Base-by-base conservation (phyloP, 1,139 yeast genomes). In the Protomyces pachydermus region DNA sequence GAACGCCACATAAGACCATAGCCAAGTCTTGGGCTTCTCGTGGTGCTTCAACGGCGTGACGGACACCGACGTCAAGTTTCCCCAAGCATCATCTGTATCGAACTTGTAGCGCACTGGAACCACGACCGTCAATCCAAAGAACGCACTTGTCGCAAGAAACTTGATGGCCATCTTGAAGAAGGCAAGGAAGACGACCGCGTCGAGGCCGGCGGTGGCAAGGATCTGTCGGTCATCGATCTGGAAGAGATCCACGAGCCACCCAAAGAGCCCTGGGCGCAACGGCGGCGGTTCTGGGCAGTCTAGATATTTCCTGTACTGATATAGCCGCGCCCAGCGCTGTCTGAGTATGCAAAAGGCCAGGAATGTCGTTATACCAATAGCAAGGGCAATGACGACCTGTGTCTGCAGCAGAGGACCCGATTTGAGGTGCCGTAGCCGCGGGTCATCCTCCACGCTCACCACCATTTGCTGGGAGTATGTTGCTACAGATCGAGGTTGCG, bases 161-260 rank as follows among this genome's bases (percentile, higher is more conserved):
- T 82, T 82, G 65, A 88, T 86, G 48, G 91, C 83, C 85, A 88
- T 86, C 68, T 84, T 82, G 79, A 89, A 90, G 74, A 89, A 89
- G 16, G 88, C 86, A 35, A 89, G 76, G 71, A 86, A 89, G 23
- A 91, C 97, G 75, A 83, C 91, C 0, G 98, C 97, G 76, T 93
- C 98, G 53, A 93, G 77, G 0, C 98, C 98, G 0, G 97, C 97
- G 72, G 86, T 87, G 67, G 89, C 91, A 63, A 93, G 78, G 1
- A 93, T 83, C 69, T 91, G 90, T 42, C 83, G 81, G 70, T 93
- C 98, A 32, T 81, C 80, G 18, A 91, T 84, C 18, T 75, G 75
- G 73, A 82, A 83, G 18, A 91, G 76, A 0, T 84, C 82, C 1
- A 85, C 81, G 6, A 91, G 78, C 97, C 97, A 91, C 0, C 93